Percentiles rank a stretch among this genome's conserved stretches.
Conservation (phyloP, 768 basidiomycete species). For the Hypholoma fasciculare region DNA sequence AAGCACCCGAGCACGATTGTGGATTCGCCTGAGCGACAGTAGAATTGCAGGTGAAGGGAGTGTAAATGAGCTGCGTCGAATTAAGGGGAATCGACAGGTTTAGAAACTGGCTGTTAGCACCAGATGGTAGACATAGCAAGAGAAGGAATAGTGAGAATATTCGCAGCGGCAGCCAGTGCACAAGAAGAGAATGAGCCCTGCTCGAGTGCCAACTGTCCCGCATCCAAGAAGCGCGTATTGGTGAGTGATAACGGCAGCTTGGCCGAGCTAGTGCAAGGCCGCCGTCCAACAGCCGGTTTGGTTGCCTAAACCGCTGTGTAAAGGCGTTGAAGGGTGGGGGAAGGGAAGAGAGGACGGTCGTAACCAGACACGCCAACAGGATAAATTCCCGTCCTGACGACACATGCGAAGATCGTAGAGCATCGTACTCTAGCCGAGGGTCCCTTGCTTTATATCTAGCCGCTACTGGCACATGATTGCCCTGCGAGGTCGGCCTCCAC, state of each 20-base stretch:
- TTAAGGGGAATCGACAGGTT: conserved; percentile 40
- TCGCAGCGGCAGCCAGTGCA: background rate
- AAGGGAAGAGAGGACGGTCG: background rate
- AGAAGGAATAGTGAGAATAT: background rate
- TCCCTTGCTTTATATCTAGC: background rate
- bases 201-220: background rate
- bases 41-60: conserved; percentile 46
- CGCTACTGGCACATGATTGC: background rate
- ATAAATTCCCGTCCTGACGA: background rate
- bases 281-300: too few relatives aligned
- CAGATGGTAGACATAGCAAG: conserved; percentile 9
- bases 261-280: background rate
- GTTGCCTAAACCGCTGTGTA: background rate
- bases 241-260: background rate
- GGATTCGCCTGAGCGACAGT: conserved; percentile 23
- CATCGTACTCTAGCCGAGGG: background rate
- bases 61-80: conserved; percentile 43
- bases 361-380: background rate
- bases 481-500: background rate
- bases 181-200: background rate
- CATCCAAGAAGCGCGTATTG: conserved; percentile 5
- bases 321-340: background rate
- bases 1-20: conserved; percentile 38
- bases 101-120: conserved; percentile 16
- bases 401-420: background rate